phyloP scores from a whole-genome alignment of 1,284 basidiomycete genomes.

The Pseudozyma sp. region DNA sequence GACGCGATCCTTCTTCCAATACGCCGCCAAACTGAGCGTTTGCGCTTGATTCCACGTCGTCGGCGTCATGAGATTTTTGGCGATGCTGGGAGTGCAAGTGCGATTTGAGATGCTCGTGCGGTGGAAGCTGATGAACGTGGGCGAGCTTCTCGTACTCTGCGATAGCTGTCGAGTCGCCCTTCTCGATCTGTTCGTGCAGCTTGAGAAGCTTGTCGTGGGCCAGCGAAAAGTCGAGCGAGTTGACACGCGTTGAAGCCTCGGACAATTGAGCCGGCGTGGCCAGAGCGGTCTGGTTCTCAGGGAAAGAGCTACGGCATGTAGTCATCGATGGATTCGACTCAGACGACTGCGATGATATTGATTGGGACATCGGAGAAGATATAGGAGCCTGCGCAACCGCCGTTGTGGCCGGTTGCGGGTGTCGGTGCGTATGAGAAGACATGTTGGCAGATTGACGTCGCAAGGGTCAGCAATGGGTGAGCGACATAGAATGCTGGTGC shows the following conservation, averaged over 20 bases:
- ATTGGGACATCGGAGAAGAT: not conserved
- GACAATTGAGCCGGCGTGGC: constrained; percentile 20
- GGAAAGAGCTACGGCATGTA: not conserved
- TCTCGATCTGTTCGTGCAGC: constrained; percentile 25
- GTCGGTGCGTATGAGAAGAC: too few species aligned
- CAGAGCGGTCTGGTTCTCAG: constrained; percentile 10
- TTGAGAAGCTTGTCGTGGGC: constrained; percentile 18
- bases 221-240: constrained; percentile 28
- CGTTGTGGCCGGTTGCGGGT: not conserved
- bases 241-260: constrained; percentile 27
- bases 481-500: too few species aligned
- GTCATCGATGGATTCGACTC: not conserved
- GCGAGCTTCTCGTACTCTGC: constrained; percentile 35
- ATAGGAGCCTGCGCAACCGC: not conserved
- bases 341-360: not conserved
- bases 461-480: too few species aligned
- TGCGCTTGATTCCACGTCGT: not conserved
- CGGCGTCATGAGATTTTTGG: not conserved
- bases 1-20: constrained; percentile 6
- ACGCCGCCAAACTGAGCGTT: not conserved
- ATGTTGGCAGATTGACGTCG: too few species aligned
- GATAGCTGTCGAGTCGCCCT: constrained; percentile 37
- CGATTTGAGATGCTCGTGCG: constrained; percentile 7
- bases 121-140: constrained; percentile 24
- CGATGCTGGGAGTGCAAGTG: constrained; percentile 13